Evolutionary conservation across 176 grass and related monocot genomes (phyloP).

Genomic region (Ensete glaucum): DNA sequence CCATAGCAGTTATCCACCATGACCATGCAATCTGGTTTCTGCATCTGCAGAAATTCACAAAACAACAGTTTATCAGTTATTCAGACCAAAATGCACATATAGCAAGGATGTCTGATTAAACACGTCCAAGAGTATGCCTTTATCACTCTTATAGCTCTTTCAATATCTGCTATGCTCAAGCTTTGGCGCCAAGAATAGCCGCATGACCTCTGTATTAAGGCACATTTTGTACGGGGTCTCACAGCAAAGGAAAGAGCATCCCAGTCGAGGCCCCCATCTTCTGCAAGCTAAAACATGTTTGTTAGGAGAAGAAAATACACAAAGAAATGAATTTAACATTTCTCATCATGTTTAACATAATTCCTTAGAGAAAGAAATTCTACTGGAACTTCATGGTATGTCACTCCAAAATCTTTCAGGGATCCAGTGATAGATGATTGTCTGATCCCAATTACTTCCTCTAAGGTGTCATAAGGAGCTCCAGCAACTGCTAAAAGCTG

Average conservation of each 20-base stretch:
- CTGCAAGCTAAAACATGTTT: conserved; percentile 50
- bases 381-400: conserved; percentile 69
- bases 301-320: not conserved
- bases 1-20: conserved; percentile 99
- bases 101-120: not conserved
- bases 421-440: conserved; percentile 55
- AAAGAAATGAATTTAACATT: not conserved
- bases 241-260: conserved; percentile 44
- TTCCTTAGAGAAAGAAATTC: conserved; percentile 4
- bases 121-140: conserved; percentile 34
- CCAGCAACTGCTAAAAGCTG: conserved; percentile 75
- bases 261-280: conserved; percentile 70
- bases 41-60: conserved; percentile 30
- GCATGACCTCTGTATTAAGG: conserved; percentile 82
- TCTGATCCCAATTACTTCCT: conserved; percentile 93
- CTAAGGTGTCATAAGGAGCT: conserved; percentile 73
- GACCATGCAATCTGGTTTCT: conserved; percentile 76
- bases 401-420: conserved; percentile 76
- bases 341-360: not conserved
- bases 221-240: conserved; percentile 57
- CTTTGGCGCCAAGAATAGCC: conserved; percentile 85
- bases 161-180: conserved; percentile 49
- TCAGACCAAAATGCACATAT: not conserved
- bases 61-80: conserved; percentile 1
- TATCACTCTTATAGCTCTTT: conserved; percentile 48